Evolutionary conservation across 768 basidiomycete species (phyloP), one percentile per base, ranked within the genome.

Genomic region (Suillus fuscotomentosus): DNA sequence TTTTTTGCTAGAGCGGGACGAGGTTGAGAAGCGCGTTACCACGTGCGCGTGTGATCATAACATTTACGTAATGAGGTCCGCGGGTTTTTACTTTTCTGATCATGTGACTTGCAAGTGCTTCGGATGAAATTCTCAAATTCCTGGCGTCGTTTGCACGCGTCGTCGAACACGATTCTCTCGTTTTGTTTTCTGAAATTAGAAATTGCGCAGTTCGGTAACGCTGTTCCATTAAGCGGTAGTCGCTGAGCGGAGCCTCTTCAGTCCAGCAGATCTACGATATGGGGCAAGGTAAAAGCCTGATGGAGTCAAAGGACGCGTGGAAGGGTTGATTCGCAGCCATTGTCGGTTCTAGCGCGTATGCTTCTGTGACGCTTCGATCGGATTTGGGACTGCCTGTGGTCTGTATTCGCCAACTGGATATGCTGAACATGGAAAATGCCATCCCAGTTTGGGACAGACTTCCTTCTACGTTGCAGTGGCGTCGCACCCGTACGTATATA

Each of bases 381-480:
- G 54, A 51, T 51, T 51, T 9, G 31, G 20, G 20, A n/a, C 53
- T 34, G 31, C 11, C 53, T 54, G 13, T 34, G 20, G 50, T 50
- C 27, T 51, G 24, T 51, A 31, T 53, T 53, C 51, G 34, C 51
- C 20, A 34, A 54, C 38, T 27, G 24, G 7, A 57, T 56, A 17
- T 24, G 2, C 56, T 59, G 24, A 27, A 27, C 24, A 59, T 59
- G 41, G 57, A 31, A 59, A 59, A 42, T 42, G 41, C 57, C 17
- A 24, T 14, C 20, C 57, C 55, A 20, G 53, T 50, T 65, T 61
- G 27, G 43, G 67, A 63, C 66, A 56, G 22, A 61, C 57, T 63
- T 66, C 69, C 66, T 70, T 72, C 39, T 42, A 0, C 71, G 69
- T 75, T 77, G 70, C 69, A 66, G 38, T 59, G 55, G 38, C 53